Base-by-base conservation (phyloP, 352 stramenopile genomes). In the Phytopythium oedochilum region DNA sequence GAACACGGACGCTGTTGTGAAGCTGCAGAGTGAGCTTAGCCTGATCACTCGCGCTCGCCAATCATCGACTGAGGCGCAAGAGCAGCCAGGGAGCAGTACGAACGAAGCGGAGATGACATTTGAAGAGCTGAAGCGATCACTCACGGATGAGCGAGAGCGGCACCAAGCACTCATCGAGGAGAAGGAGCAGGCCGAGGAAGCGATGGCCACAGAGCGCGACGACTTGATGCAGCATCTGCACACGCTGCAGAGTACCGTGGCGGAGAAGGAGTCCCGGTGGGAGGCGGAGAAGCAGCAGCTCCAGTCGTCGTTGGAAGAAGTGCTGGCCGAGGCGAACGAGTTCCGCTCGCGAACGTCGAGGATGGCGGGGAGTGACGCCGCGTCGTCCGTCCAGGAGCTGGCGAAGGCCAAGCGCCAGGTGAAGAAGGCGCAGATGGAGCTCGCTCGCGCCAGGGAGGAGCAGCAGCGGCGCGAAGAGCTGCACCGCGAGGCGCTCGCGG, bases 381-480 rank as follows among this genome's bases (percentile, higher is more conserved):
- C 38, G 10, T 44, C 43, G 20, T 29, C 22, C 31, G 22, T 42
- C 6, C 39, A 48, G 31, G 42, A 57, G 46, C 32, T 62, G 26
- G 53, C 32, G 12, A 45, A 61, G n/a, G 29, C 61, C 38, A 48
- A 57, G 35, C 47, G 40, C 9, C 36, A 55, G 39, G 20, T 48
- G 10, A 50, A 62, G 28, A 48, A 54, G 28, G 15, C 54, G 42
- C 43, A 66, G 32, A 39, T 57, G n/a, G 61, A 64, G 11, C 40
- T 63, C 1, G 43, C 60, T 42, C 43, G 40, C 9, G 31, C 49
- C 11, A 23, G 60, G 31, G 45, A 57, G 18, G 57, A 69, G 32
- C 57, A 68, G 15, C 25, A 44, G 28, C n/a, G 59, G 15, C 61
- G 65, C 36, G 42, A 73, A 35, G 38, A 53, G 14, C 43, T 66